A percentile compares a stretch with the other conserved stretches of the same genome.
These are phyloP conservation scores for Centella asiatica DNA, from an alignment of 129 eudicot species.

Conservation along the genomic window DNA sequence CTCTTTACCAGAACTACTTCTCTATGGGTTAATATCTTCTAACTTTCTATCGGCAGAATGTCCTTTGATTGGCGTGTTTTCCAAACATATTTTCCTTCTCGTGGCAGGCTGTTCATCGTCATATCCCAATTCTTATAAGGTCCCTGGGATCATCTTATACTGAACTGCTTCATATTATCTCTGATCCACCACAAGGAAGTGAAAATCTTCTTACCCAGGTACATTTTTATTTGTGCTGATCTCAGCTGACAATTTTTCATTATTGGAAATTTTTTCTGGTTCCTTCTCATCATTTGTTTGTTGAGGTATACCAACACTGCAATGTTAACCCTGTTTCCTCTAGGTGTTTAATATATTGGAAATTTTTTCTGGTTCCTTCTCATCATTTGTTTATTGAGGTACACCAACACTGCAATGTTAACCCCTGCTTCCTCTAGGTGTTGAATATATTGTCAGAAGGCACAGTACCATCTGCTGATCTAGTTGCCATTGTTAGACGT, in stretches of 20 bases:
- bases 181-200: conserved; percentile 90
- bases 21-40: neutral
- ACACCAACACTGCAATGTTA: conserved; percentile 5
- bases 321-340: conserved; percentile 6
- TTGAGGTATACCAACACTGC: conserved; percentile 7
- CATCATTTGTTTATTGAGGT: conserved; percentile 2
- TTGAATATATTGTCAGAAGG: conserved; percentile 70
- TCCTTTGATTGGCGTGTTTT: neutral
- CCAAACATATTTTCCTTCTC: conserved; percentile 10
- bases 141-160: conserved; percentile 70
- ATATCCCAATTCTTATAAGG: conserved; percentile 73
- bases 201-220: conserved; percentile 89
- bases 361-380: neutral
- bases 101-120: conserved; percentile 85
- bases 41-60: neutral
- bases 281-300: neutral
- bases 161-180: conserved; percentile 72
- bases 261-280: neutral
- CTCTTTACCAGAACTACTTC: no score
- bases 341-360: conserved; percentile 23
- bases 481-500: conserved; percentile 64
- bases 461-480: conserved; percentile 57
- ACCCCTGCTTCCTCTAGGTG: conserved; percentile 42
- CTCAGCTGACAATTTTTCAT: neutral
- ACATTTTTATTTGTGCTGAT: conserved; percentile 1